These are phyloP conservation scores for Diospyros kaki DNA, from an alignment of 148 eudicot species.

Conservation along the genomic window DNA sequence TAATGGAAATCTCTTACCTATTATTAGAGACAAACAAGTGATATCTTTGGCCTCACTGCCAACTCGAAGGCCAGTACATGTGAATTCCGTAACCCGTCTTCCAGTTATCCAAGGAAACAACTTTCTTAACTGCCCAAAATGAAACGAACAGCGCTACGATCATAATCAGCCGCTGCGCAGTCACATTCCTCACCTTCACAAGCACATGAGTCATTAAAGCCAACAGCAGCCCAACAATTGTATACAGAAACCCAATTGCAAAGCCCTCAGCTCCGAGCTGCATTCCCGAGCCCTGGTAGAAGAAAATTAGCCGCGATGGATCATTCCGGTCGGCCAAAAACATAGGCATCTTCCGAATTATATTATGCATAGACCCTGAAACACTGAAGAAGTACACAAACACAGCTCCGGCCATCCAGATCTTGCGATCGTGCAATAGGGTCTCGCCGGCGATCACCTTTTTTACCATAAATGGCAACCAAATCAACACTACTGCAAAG, in stretches of 20 bases:
- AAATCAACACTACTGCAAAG: constrained; percentile 22
- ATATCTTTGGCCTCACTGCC: constrained; percentile 37
- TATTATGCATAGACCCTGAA: constrained; percentile 86
- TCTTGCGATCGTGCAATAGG: constrained; percentile 51
- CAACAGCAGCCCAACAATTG: constrained; percentile 74
- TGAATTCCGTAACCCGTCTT: constrained; percentile 94
- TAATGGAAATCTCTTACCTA: constrained; percentile 16
- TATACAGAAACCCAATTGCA: constrained; percentile 70
- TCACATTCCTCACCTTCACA: constrained; percentile 51
- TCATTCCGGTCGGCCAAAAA: constrained; percentile 67
- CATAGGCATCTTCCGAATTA: constrained; percentile 88
- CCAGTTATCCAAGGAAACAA: constrained; percentile 85
- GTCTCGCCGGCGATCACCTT: constrained; percentile 56
- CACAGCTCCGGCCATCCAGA: constrained; percentile 62
- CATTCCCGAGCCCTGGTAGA: constrained; percentile 91
- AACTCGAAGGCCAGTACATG: constrained; percentile 85
- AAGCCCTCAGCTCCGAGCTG: constrained; percentile 97
- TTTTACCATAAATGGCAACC: constrained; percentile 47
- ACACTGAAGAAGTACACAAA: constrained; percentile 90
- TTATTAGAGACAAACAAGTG: constrained; percentile 3
- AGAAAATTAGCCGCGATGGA: constrained; percentile 60
- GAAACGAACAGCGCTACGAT: constrained; percentile 56
- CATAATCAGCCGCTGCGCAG: constrained; percentile 60
- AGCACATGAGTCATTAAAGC: constrained; percentile 70
- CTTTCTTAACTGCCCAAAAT: constrained; percentile 83